A percentile compares a stretch with the other conserved stretches of the same genome.
Evolutionary conservation across 2,329 filamentous ascomycete species (phyloP).

Genomic region (Xylaria sp.): DNA sequence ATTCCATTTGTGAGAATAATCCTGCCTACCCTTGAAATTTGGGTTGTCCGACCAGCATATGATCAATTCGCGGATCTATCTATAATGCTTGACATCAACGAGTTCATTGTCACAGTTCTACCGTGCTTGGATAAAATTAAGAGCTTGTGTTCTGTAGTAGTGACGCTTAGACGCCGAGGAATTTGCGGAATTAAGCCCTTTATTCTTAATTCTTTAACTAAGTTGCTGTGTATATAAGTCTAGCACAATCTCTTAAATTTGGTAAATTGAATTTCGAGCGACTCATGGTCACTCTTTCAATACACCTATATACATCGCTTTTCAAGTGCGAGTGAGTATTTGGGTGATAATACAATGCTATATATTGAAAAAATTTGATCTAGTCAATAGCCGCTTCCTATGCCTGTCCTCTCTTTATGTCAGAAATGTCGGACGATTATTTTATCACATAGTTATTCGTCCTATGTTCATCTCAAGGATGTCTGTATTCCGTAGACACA

Average conservation of each 20-base stretch:
- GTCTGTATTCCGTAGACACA: not conserved
- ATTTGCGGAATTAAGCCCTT: not conserved
- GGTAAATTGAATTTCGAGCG: not conserved
- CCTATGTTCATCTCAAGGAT: not conserved
- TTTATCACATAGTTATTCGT: not conserved
- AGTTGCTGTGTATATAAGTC: not conserved
- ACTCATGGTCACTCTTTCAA: not conserved
- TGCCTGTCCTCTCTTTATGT: not conserved
- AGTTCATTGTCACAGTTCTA: not conserved
- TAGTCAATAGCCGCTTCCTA: not conserved
- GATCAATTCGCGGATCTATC: not conserved
- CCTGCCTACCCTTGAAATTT: not conserved
- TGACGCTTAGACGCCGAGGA: not conserved
- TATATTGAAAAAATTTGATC: too few species aligned
- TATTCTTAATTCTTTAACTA: not conserved
- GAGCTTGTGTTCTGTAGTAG: not conserved
- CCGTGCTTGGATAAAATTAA: not conserved
- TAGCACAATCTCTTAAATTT: not conserved
- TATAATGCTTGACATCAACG: not conserved
- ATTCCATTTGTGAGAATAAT: not conserved
- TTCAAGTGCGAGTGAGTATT: too few species aligned
- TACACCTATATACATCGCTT: too few species aligned
- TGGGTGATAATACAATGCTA: too few species aligned
- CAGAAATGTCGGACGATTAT: not conserved
- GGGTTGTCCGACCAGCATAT: not conserved